Base-by-base conservation (phyloP, 1,284 basidiomycete species). In the Coniferiporia sulphurascens region DNA sequence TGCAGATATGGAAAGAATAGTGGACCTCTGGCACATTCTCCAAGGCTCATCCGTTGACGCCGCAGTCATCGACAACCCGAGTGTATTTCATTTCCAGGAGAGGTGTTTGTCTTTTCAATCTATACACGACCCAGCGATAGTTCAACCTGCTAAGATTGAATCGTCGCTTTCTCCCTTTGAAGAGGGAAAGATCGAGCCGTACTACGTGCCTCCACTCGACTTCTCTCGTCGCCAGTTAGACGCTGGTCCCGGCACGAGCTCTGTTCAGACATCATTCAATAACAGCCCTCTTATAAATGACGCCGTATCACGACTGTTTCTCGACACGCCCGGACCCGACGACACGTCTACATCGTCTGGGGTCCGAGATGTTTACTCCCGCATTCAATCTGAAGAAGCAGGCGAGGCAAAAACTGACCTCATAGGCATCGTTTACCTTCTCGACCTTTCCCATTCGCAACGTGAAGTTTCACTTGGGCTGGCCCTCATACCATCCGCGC, bases 71-170 rank as follows among this genome's bases (percentile, higher is more conserved):
- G 17, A 50, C 8, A 46, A 48, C 7, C 43, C 34, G 7, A 62
- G 48, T n/a, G 34, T 62, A 1, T 62, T 58, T 45, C 35, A 41
- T n/a, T 62, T 62, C 48, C 32, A 46, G 38, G 52, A 62, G 6
- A 51, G 22, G n/a, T 62, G 60, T 22, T 13, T 62, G 12, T 58
- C 44, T 32, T 49, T 62, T 10, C 51, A 43, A 19, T 55, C 41
- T 9, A 53, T 62, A 58, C 52, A 61, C 43, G 35, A 49, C 19
- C 21, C 36, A 22, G 9, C 17, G n/a, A 22, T 17, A 57, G 27
- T 27, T 5, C 27, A 27, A 27, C 27, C 15, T 10, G 12, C 6
- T 19, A 44, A 27, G 17, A 53, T n/a, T 8, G 19, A 53, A 27
- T 22, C 38, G 12, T 41, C 38, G 15, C 9, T 15, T 41, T 41